Evolutionary conservation across 805 yeast genomes (phyloP).

Genomic region (Candida lessepsii): DNA sequence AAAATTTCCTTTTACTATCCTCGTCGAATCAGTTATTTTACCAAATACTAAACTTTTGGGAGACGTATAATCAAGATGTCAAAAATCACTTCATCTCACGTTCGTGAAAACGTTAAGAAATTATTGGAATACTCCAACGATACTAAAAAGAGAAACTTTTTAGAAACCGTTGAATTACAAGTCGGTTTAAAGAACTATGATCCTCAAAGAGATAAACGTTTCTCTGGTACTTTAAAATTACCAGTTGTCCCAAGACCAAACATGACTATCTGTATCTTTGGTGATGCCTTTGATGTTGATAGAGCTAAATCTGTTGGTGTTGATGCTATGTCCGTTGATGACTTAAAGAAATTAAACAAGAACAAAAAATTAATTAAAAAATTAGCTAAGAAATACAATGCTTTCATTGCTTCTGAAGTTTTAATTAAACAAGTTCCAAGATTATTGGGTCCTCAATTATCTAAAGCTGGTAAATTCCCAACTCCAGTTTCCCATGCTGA

Average conservation of each 20-base stretch:
- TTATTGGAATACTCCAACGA: slow-evolving; percentile 85
- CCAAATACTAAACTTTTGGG: slow-evolving; percentile 59
- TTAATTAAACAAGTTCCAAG: slow-evolving; percentile 99
- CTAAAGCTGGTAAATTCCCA: slow-evolving; percentile 99
- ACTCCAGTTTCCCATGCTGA: slow-evolving; percentile 99
- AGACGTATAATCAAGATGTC: slow-evolving; percentile 74
- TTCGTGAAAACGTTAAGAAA: slow-evolving; percentile 95
- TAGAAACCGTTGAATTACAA: slow-evolving; percentile 99
- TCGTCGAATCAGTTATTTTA: slow-evolving; percentile 52
- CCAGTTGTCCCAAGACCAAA: slow-evolving; percentile 99
- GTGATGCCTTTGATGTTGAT: slow-evolving; percentile 99
- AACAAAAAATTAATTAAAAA: slow-evolving; percentile 99
- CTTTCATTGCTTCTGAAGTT: slow-evolving; percentile 98
- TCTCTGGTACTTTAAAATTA: slow-evolving; percentile 98
- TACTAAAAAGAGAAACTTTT: slow-evolving; percentile 99
- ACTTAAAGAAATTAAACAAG: slow-evolving; percentile 99
- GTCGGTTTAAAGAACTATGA: slow-evolving; percentile 99
- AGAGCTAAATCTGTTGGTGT: slow-evolving; percentile 99
- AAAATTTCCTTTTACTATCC: slow-evolving; percentile 30
- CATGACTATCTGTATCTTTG: slow-evolving; percentile 99
- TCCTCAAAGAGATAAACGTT: slow-evolving; percentile 99
- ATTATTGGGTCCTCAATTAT: slow-evolving; percentile 99
- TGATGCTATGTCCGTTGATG: slow-evolving; percentile 99
- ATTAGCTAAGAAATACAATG: slow-evolving; percentile 99
- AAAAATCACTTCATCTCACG: slow-evolving; percentile 87